These are phyloP conservation scores for Aphanocladium album DNA, from an alignment of 2,329 filamentous ascomycete species.

Conservation along the genomic window DNA sequence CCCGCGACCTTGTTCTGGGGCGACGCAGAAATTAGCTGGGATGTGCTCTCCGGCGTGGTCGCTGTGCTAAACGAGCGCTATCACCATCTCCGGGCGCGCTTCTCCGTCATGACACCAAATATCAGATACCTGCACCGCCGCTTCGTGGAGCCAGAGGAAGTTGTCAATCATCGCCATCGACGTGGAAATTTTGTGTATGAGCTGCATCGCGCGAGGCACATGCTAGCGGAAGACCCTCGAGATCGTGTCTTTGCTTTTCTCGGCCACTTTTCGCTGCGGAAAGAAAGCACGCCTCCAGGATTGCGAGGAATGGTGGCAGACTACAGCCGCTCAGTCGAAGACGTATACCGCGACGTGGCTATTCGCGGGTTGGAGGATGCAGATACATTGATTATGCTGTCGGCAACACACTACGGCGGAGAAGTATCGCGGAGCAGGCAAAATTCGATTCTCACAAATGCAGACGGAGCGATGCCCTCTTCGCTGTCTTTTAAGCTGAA, in stretches of 20 bases:
- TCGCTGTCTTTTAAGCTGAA: background rate
- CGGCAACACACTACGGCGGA: conserved; percentile 22
- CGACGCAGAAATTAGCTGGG: conserved; percentile 28
- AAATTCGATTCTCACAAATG: background rate
- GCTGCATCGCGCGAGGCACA: conserved; percentile 29
- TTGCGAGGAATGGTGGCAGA: conserved; percentile 24
- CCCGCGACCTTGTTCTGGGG: conserved; percentile 32
- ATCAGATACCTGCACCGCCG: conserved; percentile 28
- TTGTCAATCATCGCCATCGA: conserved; percentile 24
- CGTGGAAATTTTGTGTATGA: conserved; percentile 32
- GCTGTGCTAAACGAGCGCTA: conserved; percentile 29
- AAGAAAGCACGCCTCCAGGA: conserved; percentile 16
- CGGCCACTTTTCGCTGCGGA: conserved; percentile 28
- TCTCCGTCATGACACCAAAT: conserved; percentile 27
- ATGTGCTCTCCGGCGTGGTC: conserved; percentile 26
- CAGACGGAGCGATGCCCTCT: background rate
- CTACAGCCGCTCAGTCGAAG: conserved; percentile 26
- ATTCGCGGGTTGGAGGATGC: conserved; percentile 24
- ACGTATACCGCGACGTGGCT: conserved; percentile 30
- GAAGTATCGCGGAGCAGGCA: background rate
- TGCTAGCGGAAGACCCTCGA: conserved; percentile 27
- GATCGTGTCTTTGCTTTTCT: conserved; percentile 33
- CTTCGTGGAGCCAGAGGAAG: conserved; percentile 29
- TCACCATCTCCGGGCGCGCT: conserved; percentile 26
- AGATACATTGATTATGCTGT: conserved; percentile 25